Evolutionary conservation across 805 yeast genomes (phyloP), one percentile per base, ranked within the genome.

Genomic region (Nadsonia fulvescens): DNA sequence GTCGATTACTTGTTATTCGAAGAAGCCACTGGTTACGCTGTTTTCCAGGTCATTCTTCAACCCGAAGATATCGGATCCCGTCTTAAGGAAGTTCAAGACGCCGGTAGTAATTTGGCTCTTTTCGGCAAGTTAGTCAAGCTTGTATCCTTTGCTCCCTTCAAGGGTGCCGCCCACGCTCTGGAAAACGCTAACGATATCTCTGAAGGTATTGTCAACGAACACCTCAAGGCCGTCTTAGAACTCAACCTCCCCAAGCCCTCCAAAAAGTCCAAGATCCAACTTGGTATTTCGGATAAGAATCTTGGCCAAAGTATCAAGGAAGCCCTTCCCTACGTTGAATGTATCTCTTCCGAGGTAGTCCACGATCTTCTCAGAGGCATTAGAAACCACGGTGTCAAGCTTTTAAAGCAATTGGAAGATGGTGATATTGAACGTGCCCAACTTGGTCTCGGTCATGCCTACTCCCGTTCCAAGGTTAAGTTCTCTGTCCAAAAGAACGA

Each of bases 81-180:
- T 49, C 63, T 78, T 56, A 75, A 74, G 53, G 98, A 89, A 56
- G 96, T 89, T 22, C 96, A 89, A 60, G 71, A 70, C 40, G 83
- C 93, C 33, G 65, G 81, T 34, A 71, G 64, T 40, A 96, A 89
- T 46, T 66, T 89, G 38, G 73, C 72, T 36, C 65, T 70, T 49
- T 83, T 89, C 51, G 77, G 93, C 44, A 89, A 89, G 59, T 62
- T 86, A 62, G 72, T 89, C 41, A 93, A 83, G 55, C 66, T 89
- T 31, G 91, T 79, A 14, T 77, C 93, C 9, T 89, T 89, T 57
- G 93, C 94, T 33, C 98, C 98, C 26, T 89, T 89, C 67, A 83
- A 89, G 57, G 95, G 95, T 46, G 98, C 98, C 34, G 96, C 98
- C 28, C 96, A 89, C 56, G 98, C 98, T 34, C 68, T 89, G 46